phyloP scores from a whole-genome alignment of 495 filamentous ascomycete species.

The Daldinia caldariorum region DNA sequence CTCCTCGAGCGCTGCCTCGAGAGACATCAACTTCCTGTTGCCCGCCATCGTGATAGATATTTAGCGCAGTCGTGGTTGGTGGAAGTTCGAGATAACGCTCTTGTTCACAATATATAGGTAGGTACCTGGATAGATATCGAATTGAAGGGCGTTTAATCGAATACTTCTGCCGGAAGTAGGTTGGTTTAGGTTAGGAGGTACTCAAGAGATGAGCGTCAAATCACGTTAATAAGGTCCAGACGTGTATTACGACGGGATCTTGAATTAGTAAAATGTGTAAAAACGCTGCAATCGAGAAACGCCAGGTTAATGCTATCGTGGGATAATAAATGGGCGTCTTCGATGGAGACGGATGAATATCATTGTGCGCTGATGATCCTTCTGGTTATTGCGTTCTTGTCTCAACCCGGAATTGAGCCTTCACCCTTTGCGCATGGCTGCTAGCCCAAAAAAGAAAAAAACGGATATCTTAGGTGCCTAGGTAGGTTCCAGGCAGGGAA shows the following conservation, averaged over 20 bases:
- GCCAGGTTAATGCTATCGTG: constrained; percentile 46
- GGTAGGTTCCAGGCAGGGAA: constrained; percentile 14
- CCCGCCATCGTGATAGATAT: constrained; percentile 24
- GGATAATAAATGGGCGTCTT: constrained; percentile 50
- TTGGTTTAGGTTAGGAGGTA: neutral
- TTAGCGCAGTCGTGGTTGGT: neutral
- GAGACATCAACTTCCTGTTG: constrained; percentile 62
- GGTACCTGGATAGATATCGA: neutral
- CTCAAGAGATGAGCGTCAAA: constrained; percentile 1
- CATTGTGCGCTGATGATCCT: constrained; percentile 44
- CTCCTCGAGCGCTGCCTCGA: constrained; percentile 76
- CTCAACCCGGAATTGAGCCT: constrained; percentile 25
- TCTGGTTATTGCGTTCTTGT: constrained; percentile 33
- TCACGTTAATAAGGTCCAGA: constrained; percentile 6
- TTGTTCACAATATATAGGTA: constrained; percentile 14
- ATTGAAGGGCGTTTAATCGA: constrained; percentile 2
- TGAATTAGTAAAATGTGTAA: neutral
- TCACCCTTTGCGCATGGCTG: constrained; percentile 41
- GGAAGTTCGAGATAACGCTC: constrained; percentile 2
- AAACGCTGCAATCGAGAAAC: constrained; percentile 29
- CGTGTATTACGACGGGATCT: neutral
- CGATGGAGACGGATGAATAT: constrained; percentile 42
- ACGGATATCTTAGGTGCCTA: constrained; percentile 9
- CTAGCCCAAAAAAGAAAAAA: constrained; percentile 19
- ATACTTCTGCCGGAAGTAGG: constrained; percentile 10